phyloP scores from a whole-genome alignment of 768 basidiomycete species.

The Dendrothele bispora region DNA sequence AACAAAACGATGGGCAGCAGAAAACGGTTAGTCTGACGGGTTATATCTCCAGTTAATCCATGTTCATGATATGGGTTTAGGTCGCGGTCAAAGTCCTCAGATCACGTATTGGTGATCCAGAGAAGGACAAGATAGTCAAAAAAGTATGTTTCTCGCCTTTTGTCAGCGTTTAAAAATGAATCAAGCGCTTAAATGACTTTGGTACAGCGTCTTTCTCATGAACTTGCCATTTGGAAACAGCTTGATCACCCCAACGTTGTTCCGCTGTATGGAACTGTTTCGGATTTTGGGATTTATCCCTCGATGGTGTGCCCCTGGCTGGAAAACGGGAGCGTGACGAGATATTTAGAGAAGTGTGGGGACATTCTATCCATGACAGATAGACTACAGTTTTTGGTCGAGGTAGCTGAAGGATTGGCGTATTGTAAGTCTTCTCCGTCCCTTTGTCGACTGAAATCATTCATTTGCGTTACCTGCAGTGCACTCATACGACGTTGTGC shows the following conservation, averaged over 20 bases:
- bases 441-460: not conserved
- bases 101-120: constrained; percentile 29
- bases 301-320: constrained; percentile 44
- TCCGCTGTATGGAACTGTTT: constrained; percentile 32
- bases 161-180: too few species aligned
- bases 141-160: constrained; percentile 19
- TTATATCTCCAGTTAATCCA: not conserved
- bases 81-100: constrained; percentile 42
- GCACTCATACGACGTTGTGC: constrained; percentile 37
- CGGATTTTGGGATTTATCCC: constrained; percentile 36
- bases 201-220: constrained; percentile 32
- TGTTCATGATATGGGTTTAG: constrained; percentile 7
- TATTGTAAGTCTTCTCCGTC: constrained; percentile 30
- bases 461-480: constrained; percentile 21
- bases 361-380: constrained; percentile 34
- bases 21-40: constrained; percentile 11
- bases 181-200: not conserved
- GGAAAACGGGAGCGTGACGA: constrained; percentile 36
- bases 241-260: constrained; percentile 40
- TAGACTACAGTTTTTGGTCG: constrained; percentile 35
- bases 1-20: constrained; percentile 19
- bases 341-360: constrained; percentile 35
- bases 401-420: constrained; percentile 37
- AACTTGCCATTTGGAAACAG: constrained; percentile 36
- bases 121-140: constrained; percentile 29